Evolutionary conservation across 73 alveolate genomes (phyloP).

Genomic region (Paramecium biaurelia): DNA sequence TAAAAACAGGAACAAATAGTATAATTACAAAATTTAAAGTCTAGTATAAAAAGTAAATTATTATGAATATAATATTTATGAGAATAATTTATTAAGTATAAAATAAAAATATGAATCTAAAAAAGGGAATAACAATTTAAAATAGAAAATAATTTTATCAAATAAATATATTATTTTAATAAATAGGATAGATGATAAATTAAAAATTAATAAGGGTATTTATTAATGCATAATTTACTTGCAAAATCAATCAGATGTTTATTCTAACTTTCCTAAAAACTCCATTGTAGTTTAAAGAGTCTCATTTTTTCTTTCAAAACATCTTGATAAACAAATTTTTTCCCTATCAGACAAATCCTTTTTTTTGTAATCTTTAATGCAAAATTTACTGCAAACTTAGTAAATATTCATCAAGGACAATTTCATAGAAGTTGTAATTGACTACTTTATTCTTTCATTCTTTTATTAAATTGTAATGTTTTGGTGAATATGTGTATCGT

Average conservation of each 20-base stretch:
- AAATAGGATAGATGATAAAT: background rate
- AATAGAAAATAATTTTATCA: background rate
- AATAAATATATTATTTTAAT: background rate
- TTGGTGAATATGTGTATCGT: background rate
- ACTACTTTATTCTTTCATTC: constrained; percentile 14
- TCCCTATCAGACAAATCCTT: background rate
- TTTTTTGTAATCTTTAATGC: constrained; percentile 37
- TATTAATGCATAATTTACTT: background rate
- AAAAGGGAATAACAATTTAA: background rate
- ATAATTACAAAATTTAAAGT: background rate
- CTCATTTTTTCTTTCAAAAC: constrained; percentile 19
- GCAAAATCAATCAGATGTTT: background rate
- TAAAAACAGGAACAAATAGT: background rate
- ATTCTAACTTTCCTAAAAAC: constrained; percentile 19
- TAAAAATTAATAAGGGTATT: background rate
- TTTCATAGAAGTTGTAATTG: constrained; percentile 15
- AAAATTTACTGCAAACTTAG: background rate
- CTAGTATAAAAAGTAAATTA: background rate
- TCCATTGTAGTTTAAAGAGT: constrained; percentile 19
- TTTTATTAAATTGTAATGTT: background rate
- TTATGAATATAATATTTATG: background rate
- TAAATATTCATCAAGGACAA: background rate
- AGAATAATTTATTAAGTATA: background rate
- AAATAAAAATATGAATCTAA: too few relatives aligned
- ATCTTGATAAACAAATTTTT: constrained; percentile 13